Percentiles rank a stretch among this genome's conserved stretches.
Evolutionary conservation across 2,329 filamentous ascomycete genomes (phyloP).

Genomic region (Neoascochyta sp.): DNA sequence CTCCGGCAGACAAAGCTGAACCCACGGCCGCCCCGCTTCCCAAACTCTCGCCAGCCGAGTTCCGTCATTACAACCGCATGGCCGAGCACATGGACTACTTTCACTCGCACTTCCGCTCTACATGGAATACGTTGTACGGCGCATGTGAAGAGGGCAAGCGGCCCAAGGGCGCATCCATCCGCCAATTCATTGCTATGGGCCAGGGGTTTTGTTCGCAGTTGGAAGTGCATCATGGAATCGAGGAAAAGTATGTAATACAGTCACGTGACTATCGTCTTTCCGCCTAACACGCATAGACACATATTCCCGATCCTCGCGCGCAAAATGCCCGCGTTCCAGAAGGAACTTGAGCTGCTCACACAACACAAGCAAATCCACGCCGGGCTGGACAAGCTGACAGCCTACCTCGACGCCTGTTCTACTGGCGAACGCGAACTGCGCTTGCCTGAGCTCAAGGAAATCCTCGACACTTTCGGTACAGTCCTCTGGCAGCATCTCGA

Average conservation of each 20-base stretch:
- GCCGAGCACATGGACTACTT: conserved; percentile 73
- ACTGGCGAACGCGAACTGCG: conserved; percentile 59
- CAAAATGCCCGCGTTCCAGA: conserved; percentile 74
- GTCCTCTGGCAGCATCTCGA: conserved; percentile 82
- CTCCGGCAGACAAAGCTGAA: conserved; percentile 21
- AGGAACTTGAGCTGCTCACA: conserved; percentile 61
- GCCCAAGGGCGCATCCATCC: conserved; percentile 61
- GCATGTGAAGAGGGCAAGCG: conserved; percentile 60
- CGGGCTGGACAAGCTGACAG: conserved; percentile 65
- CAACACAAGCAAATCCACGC: conserved; percentile 78
- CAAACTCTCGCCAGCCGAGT: conserved; percentile 63
- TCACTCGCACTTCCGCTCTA: conserved; percentile 37
- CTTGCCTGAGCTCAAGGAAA: conserved; percentile 58
- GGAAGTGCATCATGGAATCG: conserved; percentile 75
- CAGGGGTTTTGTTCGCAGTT: conserved; percentile 69
- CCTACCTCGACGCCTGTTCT: conserved; percentile 61
- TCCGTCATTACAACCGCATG: conserved; percentile 66
- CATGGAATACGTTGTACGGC: conserved; percentile 68
- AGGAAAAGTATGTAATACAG: conserved; percentile 54
- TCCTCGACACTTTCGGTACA: conserved; percentile 74
- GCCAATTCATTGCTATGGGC: conserved; percentile 64
- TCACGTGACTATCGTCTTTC: neutral
- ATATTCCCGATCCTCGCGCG: conserved; percentile 74
- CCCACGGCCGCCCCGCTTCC: conserved; percentile 47
- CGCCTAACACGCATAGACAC: conserved; percentile 38